These are phyloP conservation scores for Pterula multifida DNA, from an alignment of 1,284 basidiomycete species.

Conservation along the genomic window DNA sequence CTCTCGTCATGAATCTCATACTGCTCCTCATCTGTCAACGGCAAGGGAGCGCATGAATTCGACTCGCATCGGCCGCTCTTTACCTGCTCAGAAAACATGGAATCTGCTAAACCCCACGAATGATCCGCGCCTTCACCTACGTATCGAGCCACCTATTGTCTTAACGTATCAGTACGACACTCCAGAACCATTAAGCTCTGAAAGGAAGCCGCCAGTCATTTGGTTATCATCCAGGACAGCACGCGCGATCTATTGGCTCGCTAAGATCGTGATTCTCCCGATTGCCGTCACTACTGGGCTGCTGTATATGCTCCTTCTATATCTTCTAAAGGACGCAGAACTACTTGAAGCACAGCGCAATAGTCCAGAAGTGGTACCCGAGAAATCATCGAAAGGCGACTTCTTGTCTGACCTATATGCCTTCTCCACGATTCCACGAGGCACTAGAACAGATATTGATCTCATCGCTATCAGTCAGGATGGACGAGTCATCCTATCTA, in stretches of 20 bases:
- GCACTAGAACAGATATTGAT: conserved; percentile 73
- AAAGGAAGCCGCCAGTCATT: conserved; percentile 22
- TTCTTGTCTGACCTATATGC: conserved; percentile 34
- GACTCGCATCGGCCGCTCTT: conserved; percentile 19
- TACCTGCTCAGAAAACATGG: conserved; percentile 66
- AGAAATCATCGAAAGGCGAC: conserved; percentile 19
- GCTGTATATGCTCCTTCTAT: conserved; percentile 75
- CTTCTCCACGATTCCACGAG: conserved; percentile 65
- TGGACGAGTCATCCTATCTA: conserved; percentile 51
- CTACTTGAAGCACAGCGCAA: conserved; percentile 78
- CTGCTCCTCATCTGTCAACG: background rate
- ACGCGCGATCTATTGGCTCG: conserved; percentile 53
- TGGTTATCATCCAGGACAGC: conserved; percentile 36
- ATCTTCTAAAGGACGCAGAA: conserved; percentile 86
- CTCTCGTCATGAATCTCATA: conserved; percentile 14
- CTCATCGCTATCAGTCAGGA: conserved; percentile 61
- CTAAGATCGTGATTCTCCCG: conserved; percentile 79
- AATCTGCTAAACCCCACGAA: conserved; percentile 67
- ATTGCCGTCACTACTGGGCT: conserved; percentile 68
- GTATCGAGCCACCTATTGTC: conserved; percentile 70
- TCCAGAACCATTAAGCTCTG: conserved; percentile 12
- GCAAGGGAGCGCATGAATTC: conserved; percentile 1
- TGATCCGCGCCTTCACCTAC: conserved; percentile 62
- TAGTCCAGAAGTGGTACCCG: conserved; percentile 29
- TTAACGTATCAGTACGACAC: conserved; percentile 48